Conservation (phyloP, 352 stramenopile genomes). For the Aphanomyces euteiches region DNA sequence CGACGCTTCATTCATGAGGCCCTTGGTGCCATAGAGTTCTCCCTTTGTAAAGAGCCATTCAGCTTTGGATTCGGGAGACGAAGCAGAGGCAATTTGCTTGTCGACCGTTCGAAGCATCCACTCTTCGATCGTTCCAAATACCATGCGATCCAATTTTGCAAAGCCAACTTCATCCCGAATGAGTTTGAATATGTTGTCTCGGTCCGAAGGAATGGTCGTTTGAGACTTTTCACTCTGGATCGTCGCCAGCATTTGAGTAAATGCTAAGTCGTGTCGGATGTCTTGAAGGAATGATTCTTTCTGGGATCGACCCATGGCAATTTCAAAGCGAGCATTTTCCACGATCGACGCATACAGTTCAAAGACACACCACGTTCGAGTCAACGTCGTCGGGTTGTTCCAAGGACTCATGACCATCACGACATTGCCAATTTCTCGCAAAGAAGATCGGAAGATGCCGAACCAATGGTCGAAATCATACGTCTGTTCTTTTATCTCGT, state of each 20-base stretch:
- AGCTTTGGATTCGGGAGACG: background rate
- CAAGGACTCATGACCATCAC: constrained; percentile 1
- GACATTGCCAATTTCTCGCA: background rate
- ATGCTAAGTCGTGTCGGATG: background rate
- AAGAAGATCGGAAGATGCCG: background rate
- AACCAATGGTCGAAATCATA: background rate
- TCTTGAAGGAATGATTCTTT: background rate
- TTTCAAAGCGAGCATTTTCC: background rate
- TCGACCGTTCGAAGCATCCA: constrained; percentile 14
- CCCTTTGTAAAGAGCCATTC: no score
- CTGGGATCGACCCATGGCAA: background rate
- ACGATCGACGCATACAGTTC: constrained; percentile 3
- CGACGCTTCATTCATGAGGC: background rate
- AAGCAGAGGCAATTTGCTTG: background rate
- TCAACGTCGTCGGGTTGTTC: background rate
- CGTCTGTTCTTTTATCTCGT: background rate
- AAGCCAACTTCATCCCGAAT: background rate
- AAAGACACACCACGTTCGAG: constrained; percentile 8
- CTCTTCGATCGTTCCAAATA: background rate
- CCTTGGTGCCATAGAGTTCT: background rate
- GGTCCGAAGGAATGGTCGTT: background rate
- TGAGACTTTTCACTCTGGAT: constrained; percentile 7
- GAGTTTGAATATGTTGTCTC: background rate
- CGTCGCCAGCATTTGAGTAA: constrained; percentile 2
- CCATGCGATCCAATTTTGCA: constrained; percentile 8